Evolutionary conservation across 192 early-diverging fungal genomes (phyloP).

Genomic region (Rhizophlyctis rosea): DNA sequence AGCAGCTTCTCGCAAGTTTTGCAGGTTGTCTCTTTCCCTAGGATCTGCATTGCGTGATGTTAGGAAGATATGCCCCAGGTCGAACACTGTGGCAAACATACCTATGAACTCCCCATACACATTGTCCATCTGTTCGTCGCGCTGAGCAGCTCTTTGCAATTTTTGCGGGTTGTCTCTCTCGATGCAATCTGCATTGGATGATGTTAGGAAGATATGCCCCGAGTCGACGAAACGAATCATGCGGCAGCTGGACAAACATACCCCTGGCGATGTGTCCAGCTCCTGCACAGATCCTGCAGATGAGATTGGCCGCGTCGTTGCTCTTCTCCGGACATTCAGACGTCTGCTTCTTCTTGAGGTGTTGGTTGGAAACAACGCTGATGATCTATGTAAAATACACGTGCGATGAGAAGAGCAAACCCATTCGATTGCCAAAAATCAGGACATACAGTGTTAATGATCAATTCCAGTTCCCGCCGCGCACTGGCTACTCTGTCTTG

Average conservation of each 20-base stretch:
- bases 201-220: neutral
- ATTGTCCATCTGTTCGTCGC: slow-evolving; percentile 81
- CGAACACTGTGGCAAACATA: too few relatives aligned
- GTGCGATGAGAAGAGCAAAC: slow-evolving; percentile 1
- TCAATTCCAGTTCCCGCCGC: slow-evolving; percentile 81
- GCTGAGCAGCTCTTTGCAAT: slow-evolving; percentile 65
- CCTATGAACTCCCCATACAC: slow-evolving; percentile 94
- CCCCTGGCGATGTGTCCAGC: slow-evolving; percentile 86
- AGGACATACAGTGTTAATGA: slow-evolving; percentile 82
- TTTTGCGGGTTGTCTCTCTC: slow-evolving; percentile 81
- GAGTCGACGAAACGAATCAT: too few relatives aligned
- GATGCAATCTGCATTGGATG: slow-evolving; percentile 67
- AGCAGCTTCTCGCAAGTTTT: slow-evolving; percentile 63
- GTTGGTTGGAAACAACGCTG: slow-evolving; percentile 83
- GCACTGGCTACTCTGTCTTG: slow-evolving; percentile 85
- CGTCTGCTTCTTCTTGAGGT: slow-evolving; percentile 90
- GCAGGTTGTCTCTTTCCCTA: slow-evolving; percentile 79
- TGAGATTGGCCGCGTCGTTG: slow-evolving; percentile 81
- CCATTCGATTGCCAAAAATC: neutral
- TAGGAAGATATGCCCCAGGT: too few relatives aligned
- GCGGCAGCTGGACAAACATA: slow-evolving; percentile 12
- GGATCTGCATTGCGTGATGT: slow-evolving; percentile 64
- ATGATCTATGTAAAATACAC: slow-evolving; percentile 72
- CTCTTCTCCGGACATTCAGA: slow-evolving; percentile 87
- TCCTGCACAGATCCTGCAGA: slow-evolving; percentile 86